Percentiles rank a stretch among this genome's conserved stretches.
Conservation (phyloP, 768 basidiomycete genomes). For the Suillus brevipes region DNA sequence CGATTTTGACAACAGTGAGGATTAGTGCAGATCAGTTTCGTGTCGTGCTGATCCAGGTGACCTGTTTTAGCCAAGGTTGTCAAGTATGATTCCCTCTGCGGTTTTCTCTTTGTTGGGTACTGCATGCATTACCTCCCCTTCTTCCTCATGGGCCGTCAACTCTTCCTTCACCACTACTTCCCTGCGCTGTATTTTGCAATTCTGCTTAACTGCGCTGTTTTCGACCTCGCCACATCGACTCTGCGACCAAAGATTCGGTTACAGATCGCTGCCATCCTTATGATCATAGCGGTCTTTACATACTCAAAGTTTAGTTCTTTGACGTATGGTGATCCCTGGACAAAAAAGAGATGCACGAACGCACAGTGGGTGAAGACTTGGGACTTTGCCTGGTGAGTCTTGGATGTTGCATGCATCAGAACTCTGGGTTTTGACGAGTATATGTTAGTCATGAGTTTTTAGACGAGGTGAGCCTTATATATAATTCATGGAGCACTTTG, state of each 20-base stretch:
- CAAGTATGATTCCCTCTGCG: constrained; percentile 89
- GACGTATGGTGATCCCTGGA: constrained; percentile 86
- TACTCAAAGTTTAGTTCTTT: constrained; percentile 80
- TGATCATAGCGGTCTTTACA: constrained; percentile 74
- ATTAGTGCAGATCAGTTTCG: not conserved
- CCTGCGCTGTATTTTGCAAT: constrained; percentile 95
- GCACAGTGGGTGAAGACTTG: constrained; percentile 90
- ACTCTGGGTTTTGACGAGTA: not conserved
- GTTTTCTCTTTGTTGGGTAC: constrained; percentile 93
- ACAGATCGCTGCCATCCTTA: constrained; percentile 76
- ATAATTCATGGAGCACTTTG: not conserved
- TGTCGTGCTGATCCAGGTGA: not conserved
- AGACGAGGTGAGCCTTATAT: constrained; percentile 53
- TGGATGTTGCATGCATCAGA: constrained; percentile 1
- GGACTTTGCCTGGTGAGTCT: constrained; percentile 87
- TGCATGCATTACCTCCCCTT: constrained; percentile 93
- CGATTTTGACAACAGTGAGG: constrained; percentile 90
- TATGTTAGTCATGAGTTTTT: constrained; percentile 61
- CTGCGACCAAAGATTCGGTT: constrained; percentile 75
- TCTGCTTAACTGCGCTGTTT: constrained; percentile 70
- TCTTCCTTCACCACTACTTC: constrained; percentile 98
- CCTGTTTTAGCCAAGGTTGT: constrained; percentile 69
- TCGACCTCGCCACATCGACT: constrained; percentile 82
- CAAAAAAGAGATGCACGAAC: constrained; percentile 68
- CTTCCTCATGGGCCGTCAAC: constrained; percentile 95